A percentile compares a stretch with the other conserved stretches of the same genome.
Conservation (phyloP, 805 yeast species). For the Scheffersomyces stipitis region DNA sequence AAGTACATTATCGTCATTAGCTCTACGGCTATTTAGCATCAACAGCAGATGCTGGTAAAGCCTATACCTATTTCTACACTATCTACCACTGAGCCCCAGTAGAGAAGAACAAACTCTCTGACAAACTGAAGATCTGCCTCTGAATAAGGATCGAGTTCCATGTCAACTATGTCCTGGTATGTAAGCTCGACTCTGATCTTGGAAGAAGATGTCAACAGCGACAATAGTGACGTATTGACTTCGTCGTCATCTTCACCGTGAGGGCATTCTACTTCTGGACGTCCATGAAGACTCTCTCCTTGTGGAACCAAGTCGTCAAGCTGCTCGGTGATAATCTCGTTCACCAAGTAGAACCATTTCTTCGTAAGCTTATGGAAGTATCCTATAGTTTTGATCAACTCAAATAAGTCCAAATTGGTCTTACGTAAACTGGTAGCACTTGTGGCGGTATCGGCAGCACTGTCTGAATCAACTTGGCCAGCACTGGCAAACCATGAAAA, state of each 20-base stretch:
- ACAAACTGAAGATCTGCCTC: conserved; percentile 36
- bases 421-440: conserved; percentile 14
- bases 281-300: conserved; percentile 24
- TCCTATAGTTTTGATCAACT: conserved; percentile 31
- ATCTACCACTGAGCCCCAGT: conserved; percentile 30
- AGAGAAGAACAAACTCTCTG: conserved; percentile 31
- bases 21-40: too few relatives aligned
- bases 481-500: conserved; percentile 88
- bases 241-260: conserved; percentile 5
- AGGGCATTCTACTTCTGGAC: conserved; percentile 5
- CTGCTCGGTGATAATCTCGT: conserved; percentile 35
- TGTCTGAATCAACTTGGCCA: conserved; percentile 46
- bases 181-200: conserved; percentile 31
- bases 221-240: conserved; percentile 3
- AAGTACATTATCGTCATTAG: too few relatives aligned
- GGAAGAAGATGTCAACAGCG: conserved; percentile 5
- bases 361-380: conserved; percentile 40
- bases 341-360: conserved; percentile 22
- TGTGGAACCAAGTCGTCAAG: conserved; percentile 11
- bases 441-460: conserved; percentile 9
- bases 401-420: conserved; percentile 18
- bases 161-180: conserved; percentile 40
- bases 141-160: conserved; percentile 46
- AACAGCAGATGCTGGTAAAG: conserved; percentile 31
- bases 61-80: conserved; percentile 36